Conservation (phyloP, 2,329 filamentous ascomycete species). For the Mariannaea elegans region DNA sequence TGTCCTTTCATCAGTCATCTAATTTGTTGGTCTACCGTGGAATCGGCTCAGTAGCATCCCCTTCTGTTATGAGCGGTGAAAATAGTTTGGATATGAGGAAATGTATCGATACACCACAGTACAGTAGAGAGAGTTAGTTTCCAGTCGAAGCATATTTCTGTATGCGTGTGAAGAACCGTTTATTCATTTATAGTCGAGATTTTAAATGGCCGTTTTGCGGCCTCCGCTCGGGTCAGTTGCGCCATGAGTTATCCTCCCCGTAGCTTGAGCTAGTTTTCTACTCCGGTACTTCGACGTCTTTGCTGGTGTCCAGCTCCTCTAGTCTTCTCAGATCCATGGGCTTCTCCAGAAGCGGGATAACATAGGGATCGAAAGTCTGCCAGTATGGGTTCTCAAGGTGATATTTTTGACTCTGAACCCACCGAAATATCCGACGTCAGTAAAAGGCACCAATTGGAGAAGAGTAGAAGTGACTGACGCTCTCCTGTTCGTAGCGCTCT, state of each 20-base stretch:
- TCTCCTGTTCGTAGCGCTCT: slow-evolving; percentile 75
- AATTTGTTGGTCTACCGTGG: no score
- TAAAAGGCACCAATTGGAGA: not conserved
- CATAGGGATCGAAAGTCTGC: slow-evolving; percentile 80
- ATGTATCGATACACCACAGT: no score
- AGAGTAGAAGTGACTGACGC: slow-evolving; percentile 50
- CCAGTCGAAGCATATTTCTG: no score
- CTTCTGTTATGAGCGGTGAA: no score
- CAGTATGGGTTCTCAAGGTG: slow-evolving; percentile 76
- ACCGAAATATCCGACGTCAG: slow-evolving; percentile 7
- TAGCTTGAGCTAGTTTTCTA: slow-evolving; percentile 18
- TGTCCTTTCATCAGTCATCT: no score
- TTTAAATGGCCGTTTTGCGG: not conserved
- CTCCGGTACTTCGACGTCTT: slow-evolving; percentile 53
- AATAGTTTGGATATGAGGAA: no score
- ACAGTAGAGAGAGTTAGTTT: no score
- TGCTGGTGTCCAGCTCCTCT: slow-evolving; percentile 71
- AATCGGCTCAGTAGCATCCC: no score
- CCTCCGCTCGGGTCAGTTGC: not conserved
- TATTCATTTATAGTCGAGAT: not conserved
- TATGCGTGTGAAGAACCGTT: not conserved
- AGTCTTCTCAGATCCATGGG: slow-evolving; percentile 75
- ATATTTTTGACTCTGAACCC: slow-evolving; percentile 63
- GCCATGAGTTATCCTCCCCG: not conserved
- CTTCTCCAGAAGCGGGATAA: slow-evolving; percentile 72